Base-by-base conservation (phyloP, 2,329 filamentous ascomycete species). In the Acrocalymma vagum region DNA sequence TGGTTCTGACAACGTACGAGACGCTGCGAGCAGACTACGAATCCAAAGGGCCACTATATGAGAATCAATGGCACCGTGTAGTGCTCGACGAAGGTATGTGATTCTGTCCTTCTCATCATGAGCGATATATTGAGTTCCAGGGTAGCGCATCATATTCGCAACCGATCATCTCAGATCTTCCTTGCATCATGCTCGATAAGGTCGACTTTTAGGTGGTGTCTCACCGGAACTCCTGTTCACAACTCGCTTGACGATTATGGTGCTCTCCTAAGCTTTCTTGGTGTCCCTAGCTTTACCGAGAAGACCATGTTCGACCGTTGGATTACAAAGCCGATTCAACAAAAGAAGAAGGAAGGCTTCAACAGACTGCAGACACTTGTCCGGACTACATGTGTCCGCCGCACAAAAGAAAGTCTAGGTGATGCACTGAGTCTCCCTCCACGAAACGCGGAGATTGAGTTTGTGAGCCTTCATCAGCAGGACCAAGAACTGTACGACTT, bases 401-500 rank as follows among this genome's bases (percentile, higher is more conserved):
- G n/a, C n/a, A n/a, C n/a, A n/a, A n/a, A n/a, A n/a, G n/a, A n/a
- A n/a, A n/a, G n/a, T n/a, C n/a, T n/a, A n/a, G n/a, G n/a, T n/a
- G n/a, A n/a, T n/a, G n/a, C n/a, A 44, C 29, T 23, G 18, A 38
- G 40, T 17, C 42, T 65, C 21, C 58, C 56, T 7, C 38, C 34
- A 6, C 45, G 38, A 16, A 33, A 27, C 11, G 48, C 55, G 24
- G 23, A 24, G 22, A 33, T 41, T 9, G 43, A 51, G 34, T n/a
- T 23, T 10, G 36, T 61, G 8, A 29, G 45, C 3, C 27, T 63
- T 10, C 29, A 21, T 13, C 11, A 13, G 9, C 17, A 17, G 4
- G 53, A 59, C 17, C 45, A 42, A 15, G 39, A 48, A 23, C 18
- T 60, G 8, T 63, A 62, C 28, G 34, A 48, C 8, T 54, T 62